Evolutionary conservation across 441 rosid species (phyloP).

Genomic region (Croton setiger): DNA sequence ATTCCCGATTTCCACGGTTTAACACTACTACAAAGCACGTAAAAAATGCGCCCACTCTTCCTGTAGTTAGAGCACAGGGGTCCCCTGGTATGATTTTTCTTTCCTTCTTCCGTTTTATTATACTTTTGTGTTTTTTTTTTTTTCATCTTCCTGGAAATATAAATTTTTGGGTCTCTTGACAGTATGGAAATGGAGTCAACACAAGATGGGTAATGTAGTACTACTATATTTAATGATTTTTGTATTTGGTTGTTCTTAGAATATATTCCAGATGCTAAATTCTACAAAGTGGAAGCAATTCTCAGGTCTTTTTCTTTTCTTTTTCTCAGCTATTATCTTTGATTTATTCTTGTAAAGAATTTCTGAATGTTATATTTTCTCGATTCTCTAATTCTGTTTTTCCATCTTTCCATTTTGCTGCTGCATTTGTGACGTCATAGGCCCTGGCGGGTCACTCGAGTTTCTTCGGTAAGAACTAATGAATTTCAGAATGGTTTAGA

Average conservation of each 20-base stretch:
- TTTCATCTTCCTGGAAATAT: background rate
- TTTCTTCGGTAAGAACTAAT: conserved; percentile 75
- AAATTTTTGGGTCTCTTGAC: background rate
- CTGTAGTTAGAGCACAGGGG: conserved; percentile 50
- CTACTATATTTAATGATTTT: background rate
- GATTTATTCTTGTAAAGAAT: background rate
- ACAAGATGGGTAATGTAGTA: background rate
- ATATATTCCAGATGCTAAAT: conserved; percentile 67
- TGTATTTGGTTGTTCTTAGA: conserved; percentile 30
- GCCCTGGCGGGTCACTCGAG: conserved; percentile 84
- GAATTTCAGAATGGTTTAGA: background rate
- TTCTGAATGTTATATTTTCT: background rate
- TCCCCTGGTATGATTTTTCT: conserved; percentile 42
- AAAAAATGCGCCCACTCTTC: conserved; percentile 31
- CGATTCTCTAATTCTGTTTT: conserved; percentile 14
- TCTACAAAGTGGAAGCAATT: conserved; percentile 92
- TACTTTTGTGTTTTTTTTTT: no score
- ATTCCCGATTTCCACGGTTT: conserved; percentile 27
- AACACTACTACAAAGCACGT: conserved; percentile 28
- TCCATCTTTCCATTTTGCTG: conserved; percentile 13
- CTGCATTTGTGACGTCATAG: conserved; percentile 38
- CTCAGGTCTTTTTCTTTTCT: conserved; percentile 43
- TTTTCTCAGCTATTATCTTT: background rate
- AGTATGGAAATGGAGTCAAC: background rate
- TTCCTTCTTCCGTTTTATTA: background rate